These are phyloP conservation scores for Penicillium verrucosum DNA, from an alignment of 2,329 filamentous ascomycete species.

Conservation along the genomic window DNA sequence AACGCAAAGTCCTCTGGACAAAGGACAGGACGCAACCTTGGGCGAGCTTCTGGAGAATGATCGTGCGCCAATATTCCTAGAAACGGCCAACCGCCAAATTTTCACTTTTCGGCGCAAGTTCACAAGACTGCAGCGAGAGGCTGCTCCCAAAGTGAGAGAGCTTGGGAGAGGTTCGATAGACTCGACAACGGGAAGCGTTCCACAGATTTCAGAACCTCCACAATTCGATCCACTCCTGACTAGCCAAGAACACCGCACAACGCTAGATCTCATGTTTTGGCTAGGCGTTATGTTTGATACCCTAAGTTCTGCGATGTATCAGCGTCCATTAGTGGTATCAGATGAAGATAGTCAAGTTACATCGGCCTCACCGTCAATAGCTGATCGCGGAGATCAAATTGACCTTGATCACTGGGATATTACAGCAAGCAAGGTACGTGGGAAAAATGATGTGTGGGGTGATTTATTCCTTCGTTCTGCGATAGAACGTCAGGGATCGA, in stretches of 20 bases:
- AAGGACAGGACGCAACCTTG: conserved; percentile 14
- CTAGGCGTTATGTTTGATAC: conserved; percentile 60
- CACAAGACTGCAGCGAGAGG: conserved; percentile 14
- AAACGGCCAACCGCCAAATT: conserved; percentile 41
- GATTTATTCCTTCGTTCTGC: conserved; percentile 33
- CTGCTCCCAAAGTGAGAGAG: background rate
- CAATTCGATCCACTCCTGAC: conserved; percentile 14
- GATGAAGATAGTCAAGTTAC: conserved; percentile 47
- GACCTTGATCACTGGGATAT: conserved; percentile 13
- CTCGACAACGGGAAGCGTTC: background rate
- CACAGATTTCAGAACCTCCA: background rate
- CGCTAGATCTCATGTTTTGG: conserved; percentile 57
- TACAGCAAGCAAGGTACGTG: background rate
- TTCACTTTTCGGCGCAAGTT: conserved; percentile 31
- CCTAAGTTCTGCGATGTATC: conserved; percentile 53
- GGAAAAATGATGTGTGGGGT: conserved; percentile 38
- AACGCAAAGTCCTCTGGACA: conserved; percentile 40
- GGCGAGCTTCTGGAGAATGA: conserved; percentile 24
- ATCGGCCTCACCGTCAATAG: background rate
- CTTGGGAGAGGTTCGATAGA: background rate
- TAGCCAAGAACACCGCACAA: conserved; percentile 40
- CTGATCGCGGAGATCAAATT: background rate
- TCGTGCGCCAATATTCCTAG: conserved; percentile 37
- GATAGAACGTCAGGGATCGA: conserved; percentile 2
- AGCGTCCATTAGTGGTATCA: conserved; percentile 45